phyloP scores from a whole-genome alignment of 192 early-diverging fungal genomes.

The Obelidium mucronatum region DNA sequence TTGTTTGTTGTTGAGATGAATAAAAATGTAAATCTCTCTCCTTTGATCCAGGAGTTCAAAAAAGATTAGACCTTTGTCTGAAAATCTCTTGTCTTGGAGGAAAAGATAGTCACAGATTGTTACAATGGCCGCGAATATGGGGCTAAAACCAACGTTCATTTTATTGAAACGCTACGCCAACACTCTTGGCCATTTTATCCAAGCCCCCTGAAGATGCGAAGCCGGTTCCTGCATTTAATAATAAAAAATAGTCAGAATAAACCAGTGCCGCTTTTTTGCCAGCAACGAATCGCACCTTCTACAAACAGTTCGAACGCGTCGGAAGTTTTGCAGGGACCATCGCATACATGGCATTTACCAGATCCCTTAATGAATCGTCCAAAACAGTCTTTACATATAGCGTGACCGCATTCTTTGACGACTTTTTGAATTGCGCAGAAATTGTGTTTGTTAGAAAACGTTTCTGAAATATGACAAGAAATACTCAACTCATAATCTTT shows the following conservation, averaged over 20 bases:
- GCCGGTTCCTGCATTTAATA: slow-evolving; percentile 61
- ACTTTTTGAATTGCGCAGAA: slow-evolving; percentile 43
- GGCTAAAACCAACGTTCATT: too few species aligned
- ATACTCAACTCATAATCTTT: slow-evolving; percentile 64
- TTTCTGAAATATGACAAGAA: slow-evolving; percentile 1
- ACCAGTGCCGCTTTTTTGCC: too few species aligned
- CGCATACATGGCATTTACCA: slow-evolving; percentile 75
- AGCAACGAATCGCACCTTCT: slow-evolving; percentile 69
- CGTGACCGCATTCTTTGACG: slow-evolving; percentile 75
- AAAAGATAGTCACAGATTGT: too few species aligned
- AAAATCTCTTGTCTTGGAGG: too few species aligned
- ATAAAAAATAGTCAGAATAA: too few species aligned
- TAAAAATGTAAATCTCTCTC: too few species aligned
- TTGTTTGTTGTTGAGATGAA: too few species aligned
- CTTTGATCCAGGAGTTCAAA: too few species aligned
- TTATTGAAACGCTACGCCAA: slow-evolving; percentile 71
- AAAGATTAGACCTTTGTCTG: too few species aligned
- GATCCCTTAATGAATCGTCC: slow-evolving; percentile 72
- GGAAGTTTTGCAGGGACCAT: slow-evolving; percentile 67
- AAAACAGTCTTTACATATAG: slow-evolving; percentile 72
- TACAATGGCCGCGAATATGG: too few species aligned
- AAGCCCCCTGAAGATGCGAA: slow-evolving; percentile 70
- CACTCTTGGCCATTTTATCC: slow-evolving; percentile 63
- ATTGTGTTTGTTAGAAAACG: background rate
- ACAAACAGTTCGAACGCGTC: slow-evolving; percentile 72